phyloP scores from a whole-genome alignment of 805 yeast genomes.

The Myxozyma mucilagina region DNA sequence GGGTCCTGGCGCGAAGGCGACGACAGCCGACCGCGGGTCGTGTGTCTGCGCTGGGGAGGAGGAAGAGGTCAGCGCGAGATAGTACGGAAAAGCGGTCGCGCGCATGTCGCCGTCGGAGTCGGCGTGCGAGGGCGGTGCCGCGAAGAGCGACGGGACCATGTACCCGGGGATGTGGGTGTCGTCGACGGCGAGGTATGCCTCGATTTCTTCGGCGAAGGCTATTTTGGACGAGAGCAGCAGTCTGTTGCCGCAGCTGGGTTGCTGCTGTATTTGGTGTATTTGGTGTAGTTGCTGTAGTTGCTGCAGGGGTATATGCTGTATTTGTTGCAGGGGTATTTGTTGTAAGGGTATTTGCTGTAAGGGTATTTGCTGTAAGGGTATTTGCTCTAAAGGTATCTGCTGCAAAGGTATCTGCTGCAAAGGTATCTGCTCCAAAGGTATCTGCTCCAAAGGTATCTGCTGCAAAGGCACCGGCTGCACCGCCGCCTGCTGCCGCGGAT shows the following conservation, averaged over 20 bases:
- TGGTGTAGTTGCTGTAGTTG: no score
- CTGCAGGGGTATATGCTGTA: no score
- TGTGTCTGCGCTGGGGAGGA: neutral
- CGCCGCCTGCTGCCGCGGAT: neutral
- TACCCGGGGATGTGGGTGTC: conserved; percentile 11
- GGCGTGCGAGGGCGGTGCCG: conserved; percentile 6
- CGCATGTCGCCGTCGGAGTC: neutral
- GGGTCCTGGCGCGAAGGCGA: conserved; percentile 13
- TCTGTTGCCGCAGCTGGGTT: no score
- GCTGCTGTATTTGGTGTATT: no score
- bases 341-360: no score
- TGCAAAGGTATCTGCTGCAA: neutral
- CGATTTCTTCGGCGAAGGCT: conserved; percentile 5
- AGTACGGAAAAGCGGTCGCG: conserved; percentile 5
- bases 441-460: neutral
- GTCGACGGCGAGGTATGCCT: conserved; percentile 7
- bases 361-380: neutral
- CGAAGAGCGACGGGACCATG: conserved; percentile 14
- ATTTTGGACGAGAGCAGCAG: neutral
- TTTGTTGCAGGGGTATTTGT: no score
- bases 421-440: neutral
- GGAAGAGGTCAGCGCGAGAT: neutral
- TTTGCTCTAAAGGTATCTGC: neutral
- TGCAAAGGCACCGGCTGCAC: neutral
- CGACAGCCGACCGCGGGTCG: neutral